Conservation (phyloP, 768 basidiomycete genomes). For the Ephemerocybe angulata region DNA sequence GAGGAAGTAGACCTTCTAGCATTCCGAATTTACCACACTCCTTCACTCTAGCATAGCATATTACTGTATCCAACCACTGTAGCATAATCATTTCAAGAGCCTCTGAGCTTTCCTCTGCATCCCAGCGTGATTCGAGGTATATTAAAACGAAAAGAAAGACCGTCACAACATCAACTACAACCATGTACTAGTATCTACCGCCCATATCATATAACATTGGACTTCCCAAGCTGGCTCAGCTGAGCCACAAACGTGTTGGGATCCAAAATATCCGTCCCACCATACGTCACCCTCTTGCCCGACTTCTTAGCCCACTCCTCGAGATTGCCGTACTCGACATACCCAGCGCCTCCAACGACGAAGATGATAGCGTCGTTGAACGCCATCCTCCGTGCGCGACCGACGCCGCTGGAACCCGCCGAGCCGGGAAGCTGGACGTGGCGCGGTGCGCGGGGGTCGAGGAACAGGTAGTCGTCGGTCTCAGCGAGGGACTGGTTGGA, state of each 20-base stretch:
- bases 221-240: constrained; percentile 61
- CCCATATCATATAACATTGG: constrained; percentile 19
- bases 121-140: no score
- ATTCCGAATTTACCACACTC: background rate
- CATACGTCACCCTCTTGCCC: constrained; percentile 87
- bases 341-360: constrained; percentile 93
- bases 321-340: constrained; percentile 96
- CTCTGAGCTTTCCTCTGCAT: no score
- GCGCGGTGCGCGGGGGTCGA: constrained; percentile 85
- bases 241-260: constrained; percentile 80
- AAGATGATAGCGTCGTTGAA: constrained; percentile 91
- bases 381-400: constrained; percentile 55
- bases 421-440: constrained; percentile 51
- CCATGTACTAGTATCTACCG: no score
- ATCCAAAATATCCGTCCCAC: constrained; percentile 91
- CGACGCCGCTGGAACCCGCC: constrained; percentile 41
- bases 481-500: constrained; percentile 93
- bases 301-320: constrained; percentile 87
- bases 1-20: constrained; percentile 37
- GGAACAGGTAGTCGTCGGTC: constrained; percentile 92
- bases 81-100: background rate
- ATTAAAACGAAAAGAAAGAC: no score
- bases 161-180: no score
- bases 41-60: background rate
- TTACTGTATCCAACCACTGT: background rate